Conservation (phyloP, 1,284 basidiomycete species). For the Blastosporella zonata region DNA sequence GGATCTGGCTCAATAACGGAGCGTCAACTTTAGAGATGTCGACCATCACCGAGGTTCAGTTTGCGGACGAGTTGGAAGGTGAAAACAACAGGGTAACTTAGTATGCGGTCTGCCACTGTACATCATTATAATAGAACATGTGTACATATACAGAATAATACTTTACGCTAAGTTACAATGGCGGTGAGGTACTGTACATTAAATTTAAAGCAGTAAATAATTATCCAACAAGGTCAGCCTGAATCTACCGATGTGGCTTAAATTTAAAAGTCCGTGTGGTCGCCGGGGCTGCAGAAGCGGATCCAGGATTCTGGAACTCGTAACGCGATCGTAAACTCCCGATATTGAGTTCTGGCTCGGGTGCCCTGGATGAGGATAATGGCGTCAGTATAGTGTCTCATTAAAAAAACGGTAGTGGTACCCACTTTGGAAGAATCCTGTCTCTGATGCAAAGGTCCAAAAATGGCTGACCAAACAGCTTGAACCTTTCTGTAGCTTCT, state of each 20-base stretch:
- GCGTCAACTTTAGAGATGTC: conserved; percentile 21
- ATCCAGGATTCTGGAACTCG: conserved; percentile 14
- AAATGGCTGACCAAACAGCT: conserved; percentile 19
- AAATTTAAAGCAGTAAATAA: not conserved
- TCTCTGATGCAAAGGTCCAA: conserved; percentile 18
- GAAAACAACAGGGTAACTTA: not conserved
- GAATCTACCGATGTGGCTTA: conserved; percentile 15
- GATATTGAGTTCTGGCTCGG: conserved; percentile 7
- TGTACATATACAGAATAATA: not conserved
- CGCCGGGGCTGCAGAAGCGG: conserved; percentile 10
- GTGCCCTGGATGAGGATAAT: not conserved
- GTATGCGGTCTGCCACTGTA: no score
- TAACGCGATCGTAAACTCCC: conserved; percentile 18
- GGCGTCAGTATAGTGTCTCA: not conserved
- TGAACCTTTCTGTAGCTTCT: conserved; percentile 15
- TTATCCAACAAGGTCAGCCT: not conserved
- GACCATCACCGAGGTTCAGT: conserved; percentile 20
- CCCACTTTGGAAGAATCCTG: conserved; percentile 14
- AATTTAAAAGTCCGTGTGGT: conserved; percentile 19
- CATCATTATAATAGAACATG: not conserved
- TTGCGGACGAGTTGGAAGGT: conserved; percentile 22
- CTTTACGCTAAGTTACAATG: conserved; percentile 1
- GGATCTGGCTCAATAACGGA: conserved; percentile 46
- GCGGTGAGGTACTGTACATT: conserved; percentile 6
- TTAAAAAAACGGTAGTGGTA: not conserved